Evolutionary conservation across 352 stramenopile genomes (phyloP).

Genomic region (Hyphochytrium catenoides): DNA sequence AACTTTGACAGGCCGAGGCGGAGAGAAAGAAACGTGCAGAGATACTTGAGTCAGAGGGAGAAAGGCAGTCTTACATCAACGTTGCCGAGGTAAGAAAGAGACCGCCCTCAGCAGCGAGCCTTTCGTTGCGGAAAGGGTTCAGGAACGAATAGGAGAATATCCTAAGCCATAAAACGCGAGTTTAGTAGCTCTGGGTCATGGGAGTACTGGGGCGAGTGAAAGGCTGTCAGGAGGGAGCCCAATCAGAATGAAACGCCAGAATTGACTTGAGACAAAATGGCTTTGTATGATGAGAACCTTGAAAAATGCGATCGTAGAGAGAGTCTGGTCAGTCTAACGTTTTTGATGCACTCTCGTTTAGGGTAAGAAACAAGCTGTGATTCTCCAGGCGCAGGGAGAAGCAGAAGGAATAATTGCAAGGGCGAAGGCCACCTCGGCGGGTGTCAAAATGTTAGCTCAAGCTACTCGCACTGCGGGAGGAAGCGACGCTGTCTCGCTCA

Average conservation of each 20-base stretch:
- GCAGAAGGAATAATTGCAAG: slow-evolving; percentile 52
- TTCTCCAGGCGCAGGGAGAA: slow-evolving; percentile 54
- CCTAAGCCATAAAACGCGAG: no score
- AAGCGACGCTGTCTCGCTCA: slow-evolving; percentile 45
- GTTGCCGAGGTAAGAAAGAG: slow-evolving; percentile 32
- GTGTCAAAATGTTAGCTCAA: slow-evolving; percentile 37
- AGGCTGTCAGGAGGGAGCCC: no score
- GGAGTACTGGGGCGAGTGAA: no score
- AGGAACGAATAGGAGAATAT: no score
- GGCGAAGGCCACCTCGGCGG: slow-evolving; percentile 45
- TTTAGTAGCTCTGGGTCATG: no score
- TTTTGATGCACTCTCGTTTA: slow-evolving; percentile 5
- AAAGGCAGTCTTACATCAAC: slow-evolving; percentile 61
- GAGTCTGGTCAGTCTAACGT: background rate
- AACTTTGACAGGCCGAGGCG: slow-evolving; percentile 60
- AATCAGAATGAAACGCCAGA: no score
- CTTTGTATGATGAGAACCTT: no score
- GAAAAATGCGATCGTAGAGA: slow-evolving; percentile 8
- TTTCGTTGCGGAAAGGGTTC: no score
- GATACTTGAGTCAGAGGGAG: slow-evolving; percentile 69
- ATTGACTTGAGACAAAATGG: no score
- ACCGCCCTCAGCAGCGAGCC: no score
- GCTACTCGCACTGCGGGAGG: slow-evolving; percentile 38
- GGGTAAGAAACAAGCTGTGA: slow-evolving; percentile 60
- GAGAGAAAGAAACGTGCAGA: slow-evolving; percentile 70